Conservation (phyloP, 2,329 filamentous ascomycete genomes). For the Aspergillus udagawae region DNA sequence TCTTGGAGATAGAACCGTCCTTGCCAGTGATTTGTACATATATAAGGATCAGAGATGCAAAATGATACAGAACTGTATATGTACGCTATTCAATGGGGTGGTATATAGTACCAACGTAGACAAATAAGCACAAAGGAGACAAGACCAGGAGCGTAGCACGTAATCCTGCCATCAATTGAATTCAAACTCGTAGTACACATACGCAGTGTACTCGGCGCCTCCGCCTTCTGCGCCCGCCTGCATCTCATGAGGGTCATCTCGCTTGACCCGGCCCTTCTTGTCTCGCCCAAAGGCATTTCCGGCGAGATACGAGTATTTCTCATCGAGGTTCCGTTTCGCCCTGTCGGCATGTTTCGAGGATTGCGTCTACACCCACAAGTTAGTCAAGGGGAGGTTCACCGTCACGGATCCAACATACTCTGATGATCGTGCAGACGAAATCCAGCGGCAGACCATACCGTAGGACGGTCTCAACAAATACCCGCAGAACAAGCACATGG, state of each 20-base stretch:
- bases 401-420: conserved; percentile 55
- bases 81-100: conserved; percentile 12
- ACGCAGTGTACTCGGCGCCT: conserved; percentile 84
- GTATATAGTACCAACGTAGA: conserved; percentile 2
- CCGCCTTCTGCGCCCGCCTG: conserved; percentile 68
- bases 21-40: neutral
- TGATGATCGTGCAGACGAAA: conserved; percentile 78
- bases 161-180: conserved; percentile 48
- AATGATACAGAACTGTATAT: conserved; percentile 4
- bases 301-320: conserved; percentile 83
- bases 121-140: conserved; percentile 4
- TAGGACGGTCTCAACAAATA: conserved; percentile 97
- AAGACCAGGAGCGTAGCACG: neutral
- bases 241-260: conserved; percentile 89
- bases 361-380: conserved; percentile 58
- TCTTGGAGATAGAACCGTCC: neutral
- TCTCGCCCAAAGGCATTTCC: conserved; percentile 92
- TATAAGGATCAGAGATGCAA: neutral
- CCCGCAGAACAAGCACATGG: conserved; percentile 82
- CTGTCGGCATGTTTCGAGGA: conserved; percentile 72
- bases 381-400: neutral
- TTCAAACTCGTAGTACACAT: conserved; percentile 95
- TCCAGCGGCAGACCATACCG: conserved; percentile 89
- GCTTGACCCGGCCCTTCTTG: conserved; percentile 86
- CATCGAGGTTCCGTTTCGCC: conserved; percentile 72